phyloP scores from a whole-genome alignment of 73 alveolate genomes.

The Blepharisma stoltei region DNA sequence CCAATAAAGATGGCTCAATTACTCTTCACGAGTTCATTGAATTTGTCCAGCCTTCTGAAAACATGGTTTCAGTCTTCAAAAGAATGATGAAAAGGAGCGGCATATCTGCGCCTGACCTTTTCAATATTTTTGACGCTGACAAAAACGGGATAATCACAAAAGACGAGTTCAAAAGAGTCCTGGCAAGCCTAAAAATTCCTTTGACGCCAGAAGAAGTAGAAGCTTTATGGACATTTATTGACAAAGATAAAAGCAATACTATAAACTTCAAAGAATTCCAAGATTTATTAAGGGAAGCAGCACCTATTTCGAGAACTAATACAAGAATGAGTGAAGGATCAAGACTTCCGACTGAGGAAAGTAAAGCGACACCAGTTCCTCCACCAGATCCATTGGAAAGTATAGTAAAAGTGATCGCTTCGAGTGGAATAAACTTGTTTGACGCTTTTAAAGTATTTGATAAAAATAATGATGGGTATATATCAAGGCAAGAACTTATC shows the following conservation, averaged over 20 bases:
- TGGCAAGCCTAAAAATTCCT: slow-evolving; percentile 31
- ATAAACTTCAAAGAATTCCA: background rate
- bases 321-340: slow-evolving; percentile 19
- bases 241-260: background rate
- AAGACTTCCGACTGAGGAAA: background rate
- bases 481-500: background rate
- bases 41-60: background rate
- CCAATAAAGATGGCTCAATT: slow-evolving; percentile 15
- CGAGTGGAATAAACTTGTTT: background rate
- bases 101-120: background rate
- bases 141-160: slow-evolving; percentile 45
- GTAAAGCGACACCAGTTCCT: background rate
- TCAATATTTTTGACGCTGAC: slow-evolving; percentile 40
- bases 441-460: slow-evolving; percentile 22
- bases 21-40: slow-evolving; percentile 20
- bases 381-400: background rate
- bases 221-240: slow-evolving; percentile 30
- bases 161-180: slow-evolving; percentile 45
- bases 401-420: background rate
- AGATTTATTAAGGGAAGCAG: background rate
- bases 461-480: slow-evolving; percentile 28
- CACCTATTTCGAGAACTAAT: slow-evolving; percentile 6
- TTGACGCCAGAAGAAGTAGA: slow-evolving; percentile 29
- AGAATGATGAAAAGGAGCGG: background rate
- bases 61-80: background rate